These are phyloP conservation scores for Clitoria ternatea DNA, from an alignment of 306 rosid genomes.

Conservation along the genomic window DNA sequence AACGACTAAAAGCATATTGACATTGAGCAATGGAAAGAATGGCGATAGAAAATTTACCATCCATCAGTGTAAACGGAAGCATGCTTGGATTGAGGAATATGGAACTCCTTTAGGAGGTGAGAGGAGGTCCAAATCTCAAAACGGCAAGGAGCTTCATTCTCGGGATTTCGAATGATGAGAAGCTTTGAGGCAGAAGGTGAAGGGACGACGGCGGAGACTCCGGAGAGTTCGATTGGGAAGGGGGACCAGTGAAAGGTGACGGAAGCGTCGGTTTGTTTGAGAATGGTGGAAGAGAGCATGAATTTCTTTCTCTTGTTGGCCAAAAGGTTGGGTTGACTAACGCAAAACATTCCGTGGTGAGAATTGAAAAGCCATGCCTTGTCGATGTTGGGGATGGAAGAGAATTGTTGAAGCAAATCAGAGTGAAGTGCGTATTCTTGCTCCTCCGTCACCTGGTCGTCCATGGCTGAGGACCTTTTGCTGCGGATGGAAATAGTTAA, in stretches of 20 bases:
- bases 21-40: not conserved
- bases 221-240: conserved; percentile 75
- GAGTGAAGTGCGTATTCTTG: conserved; percentile 69
- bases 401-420: conserved; percentile 62
- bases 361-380: conserved; percentile 79
- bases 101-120: conserved; percentile 63
- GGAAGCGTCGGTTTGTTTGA: conserved; percentile 33
- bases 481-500: conserved; percentile 21
- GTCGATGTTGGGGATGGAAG: conserved; percentile 56
- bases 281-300: conserved; percentile 56
- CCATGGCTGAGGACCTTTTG: conserved; percentile 52
- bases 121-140: conserved; percentile 72
- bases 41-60: conserved; percentile 46
- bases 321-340: conserved; percentile 74
- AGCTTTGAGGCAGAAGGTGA: conserved; percentile 79
- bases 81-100: conserved; percentile 66
- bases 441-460: conserved; percentile 58
- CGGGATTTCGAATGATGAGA: conserved; percentile 64
- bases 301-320: conserved; percentile 73
- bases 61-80: conserved; percentile 81
- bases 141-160: conserved; percentile 58
- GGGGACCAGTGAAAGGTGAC: conserved; percentile 67
- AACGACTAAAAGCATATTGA: not conserved
- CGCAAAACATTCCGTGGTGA: conserved; percentile 52
- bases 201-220: conserved; percentile 71